A percentile compares a stretch with the other conserved stretches of the same genome.
These are phyloP conservation scores for Sporothrix schenckii DNA, from an alignment of 2,329 filamentous ascomycete species.

Conservation along the genomic window DNA sequence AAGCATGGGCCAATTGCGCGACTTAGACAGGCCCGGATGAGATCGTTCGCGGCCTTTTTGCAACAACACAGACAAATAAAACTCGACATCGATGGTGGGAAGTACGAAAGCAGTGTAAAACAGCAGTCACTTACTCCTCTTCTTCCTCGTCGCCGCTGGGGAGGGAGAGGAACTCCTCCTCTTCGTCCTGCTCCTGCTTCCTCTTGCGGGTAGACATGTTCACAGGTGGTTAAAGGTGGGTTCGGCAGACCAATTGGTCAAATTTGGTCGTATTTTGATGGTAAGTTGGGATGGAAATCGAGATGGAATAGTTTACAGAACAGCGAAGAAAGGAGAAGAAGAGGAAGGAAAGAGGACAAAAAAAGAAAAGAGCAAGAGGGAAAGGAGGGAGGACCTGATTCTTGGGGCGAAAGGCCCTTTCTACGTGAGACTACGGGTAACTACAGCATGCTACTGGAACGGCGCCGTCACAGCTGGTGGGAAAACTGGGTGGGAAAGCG, in stretches of 20 bases:
- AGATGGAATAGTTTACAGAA: slow-evolving; percentile 16
- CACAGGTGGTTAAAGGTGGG: slow-evolving; percentile 25
- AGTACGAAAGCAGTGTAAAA: slow-evolving; percentile 37
- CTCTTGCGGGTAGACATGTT: slow-evolving; percentile 58
- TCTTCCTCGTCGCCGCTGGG: slow-evolving; percentile 57
- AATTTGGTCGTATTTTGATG: slow-evolving; percentile 27
- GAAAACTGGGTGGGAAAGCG: slow-evolving; percentile 27
- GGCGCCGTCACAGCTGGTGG: slow-evolving; percentile 26
- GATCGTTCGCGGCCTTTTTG: neutral
- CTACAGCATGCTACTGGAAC: slow-evolving; percentile 23
- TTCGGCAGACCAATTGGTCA: slow-evolving; percentile 26
- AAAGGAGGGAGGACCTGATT: slow-evolving; percentile 33
- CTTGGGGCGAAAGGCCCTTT: slow-evolving; percentile 25
- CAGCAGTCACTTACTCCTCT: slow-evolving; percentile 55
- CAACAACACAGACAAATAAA: neutral
- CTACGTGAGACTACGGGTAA: slow-evolving; percentile 32
- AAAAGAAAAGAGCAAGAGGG: slow-evolving; percentile 37
- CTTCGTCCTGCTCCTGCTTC: slow-evolving; percentile 55
- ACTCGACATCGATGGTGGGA: slow-evolving; percentile 34
- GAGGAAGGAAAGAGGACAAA: slow-evolving; percentile 36
- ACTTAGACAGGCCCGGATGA: slow-evolving; percentile 2
- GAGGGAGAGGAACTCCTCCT: slow-evolving; percentile 59
- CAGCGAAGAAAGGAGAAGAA: slow-evolving; percentile 25
- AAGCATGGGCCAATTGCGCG: slow-evolving; percentile 19
- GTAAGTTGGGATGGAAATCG: slow-evolving; percentile 26